A percentile compares a stretch with the other conserved stretches of the same genome.
phyloP scores from a whole-genome alignment of 306 rosid genomes.

The Senna siamea region DNA sequence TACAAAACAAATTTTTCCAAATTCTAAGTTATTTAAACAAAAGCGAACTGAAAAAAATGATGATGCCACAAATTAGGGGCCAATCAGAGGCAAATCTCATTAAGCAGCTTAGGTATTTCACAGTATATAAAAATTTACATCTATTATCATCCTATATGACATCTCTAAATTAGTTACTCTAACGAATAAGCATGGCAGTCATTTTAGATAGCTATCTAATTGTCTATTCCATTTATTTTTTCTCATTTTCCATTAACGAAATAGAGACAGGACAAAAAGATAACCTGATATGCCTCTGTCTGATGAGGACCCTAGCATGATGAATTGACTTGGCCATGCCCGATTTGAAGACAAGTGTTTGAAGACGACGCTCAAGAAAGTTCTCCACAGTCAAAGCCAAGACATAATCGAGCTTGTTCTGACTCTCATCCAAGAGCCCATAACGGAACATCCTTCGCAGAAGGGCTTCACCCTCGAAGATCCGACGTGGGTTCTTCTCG shows the following conservation, averaged over 20 bases:
- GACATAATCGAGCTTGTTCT: constrained; percentile 65
- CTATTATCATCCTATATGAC: background rate
- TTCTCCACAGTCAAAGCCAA: constrained; percentile 65
- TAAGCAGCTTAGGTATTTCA: background rate
- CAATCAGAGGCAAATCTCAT: background rate
- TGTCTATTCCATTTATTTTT: background rate
- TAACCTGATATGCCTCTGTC: constrained; percentile 61
- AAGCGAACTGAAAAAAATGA: background rate
- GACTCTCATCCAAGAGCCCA: constrained; percentile 58
- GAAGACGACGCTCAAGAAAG: constrained; percentile 62
- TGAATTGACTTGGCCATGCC: constrained; percentile 72
- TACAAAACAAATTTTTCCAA: background rate
- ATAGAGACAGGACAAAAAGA: background rate
- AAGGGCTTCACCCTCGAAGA: constrained; percentile 63
- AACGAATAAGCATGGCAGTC: background rate
- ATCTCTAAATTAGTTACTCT: too few relatives aligned
- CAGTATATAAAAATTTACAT: background rate
- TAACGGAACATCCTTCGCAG: constrained; percentile 58
- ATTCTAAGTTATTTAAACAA: background rate
- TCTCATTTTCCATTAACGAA: background rate
- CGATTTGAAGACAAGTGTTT: constrained; percentile 57
- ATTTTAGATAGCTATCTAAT: background rate
- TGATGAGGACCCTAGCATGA: constrained; percentile 65
- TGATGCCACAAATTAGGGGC: background rate
- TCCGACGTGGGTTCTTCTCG: constrained; percentile 65